Base-by-base conservation (phyloP, 331 rosid genomes). In the Pyracantha coccinea region DNA sequence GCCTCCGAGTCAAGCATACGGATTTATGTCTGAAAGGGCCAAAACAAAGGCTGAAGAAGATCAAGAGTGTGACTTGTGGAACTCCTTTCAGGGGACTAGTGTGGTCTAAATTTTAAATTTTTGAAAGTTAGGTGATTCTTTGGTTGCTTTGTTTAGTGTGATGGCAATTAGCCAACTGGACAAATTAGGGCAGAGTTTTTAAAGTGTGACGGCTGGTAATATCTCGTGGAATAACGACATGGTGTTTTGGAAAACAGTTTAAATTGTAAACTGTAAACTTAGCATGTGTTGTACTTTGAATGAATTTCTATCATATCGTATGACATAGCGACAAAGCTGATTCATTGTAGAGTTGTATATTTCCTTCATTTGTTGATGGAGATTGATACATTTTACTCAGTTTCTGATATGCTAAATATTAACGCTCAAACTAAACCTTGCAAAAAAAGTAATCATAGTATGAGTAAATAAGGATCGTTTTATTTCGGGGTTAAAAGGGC, bases 11-110 rank as follows among this genome's bases (percentile, higher is more conserved):
- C 59, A 75, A 7, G 80, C 69, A 11, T 83, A 83, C 23, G 90
- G 84, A 47, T 35, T 83, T 55, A 32, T 83, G 69, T 75, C 86
- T 8, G 54, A 79, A n/a, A 78, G 82, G 57, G 85, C 64, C 8
- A 74, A 69, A 74, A 62, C 77, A 4, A 86, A 86, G 75, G 78
- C 76, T 7, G 88, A 84, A 59, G 85, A 82, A 13, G 81, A 81
- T 61, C 66, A 25, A 10, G 78, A 80, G 32, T 81, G 80, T 44
- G 79, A 78, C 33, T 44, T 82, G 32, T 86, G 88, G 88, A 84
- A 79, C 75, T 83, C 86, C 21, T 83, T 83, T 52, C 78, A 78
- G 8, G 83, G 83, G 24, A 38, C 68, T 47, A 79, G 71, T 61
- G 73, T 69, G 23, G 75, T 69, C 15, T 85, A 72, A 70, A 24